Base-by-base conservation (phyloP, 371 early-diverging fungal species). In the Mortierella sp. region DNA sequence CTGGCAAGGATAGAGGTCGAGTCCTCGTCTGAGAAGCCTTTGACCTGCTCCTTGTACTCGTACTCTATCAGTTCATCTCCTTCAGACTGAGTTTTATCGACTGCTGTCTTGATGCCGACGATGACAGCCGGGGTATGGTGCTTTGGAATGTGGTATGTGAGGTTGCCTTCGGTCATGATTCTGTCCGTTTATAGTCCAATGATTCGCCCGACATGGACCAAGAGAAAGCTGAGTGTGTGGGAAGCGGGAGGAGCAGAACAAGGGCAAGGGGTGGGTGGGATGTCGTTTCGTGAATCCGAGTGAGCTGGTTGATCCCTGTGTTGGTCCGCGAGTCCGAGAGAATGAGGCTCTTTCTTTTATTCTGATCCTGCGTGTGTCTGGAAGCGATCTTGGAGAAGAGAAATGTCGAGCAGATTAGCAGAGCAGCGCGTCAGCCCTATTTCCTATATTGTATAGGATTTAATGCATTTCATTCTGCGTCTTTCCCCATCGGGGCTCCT, bases 41-140 rank as follows among this genome's bases (percentile, higher is more conserved):
- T 23, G 61, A 74, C 69, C 19, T 64, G 25, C 45, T 74, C 65
- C 25, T 15, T 64, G 48, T 82, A 77, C 45, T 72, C 75, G 50
- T 75, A 74, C 25, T 72, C 69, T 44, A 71, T 53, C 47, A 82
- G 46, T 16, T 43, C 65, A 16, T 69, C 70, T 14, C 60, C 75
- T 6, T 69, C 51, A 7, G 66, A 70, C 16, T 66, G 67, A 6
- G 65, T 56, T 47, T 50, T 62, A 30, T 60, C 46, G 14, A 26
- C 26, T 1, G 62, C 45, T 0, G 77, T 63, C 64, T 66, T 80
- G 68, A 82, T 25, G 12, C 59, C 58, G 43, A 82, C 60, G 16
- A 82, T 70, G 26, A 70, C 72, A 2, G 74, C 82, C 19, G 82
- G 82, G 16, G 71, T 50, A n/a, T 67, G 68, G 7, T 43, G 62